Conservation (phyloP, 139 green algal genomes). For the Picochlorum sp. region DNA sequence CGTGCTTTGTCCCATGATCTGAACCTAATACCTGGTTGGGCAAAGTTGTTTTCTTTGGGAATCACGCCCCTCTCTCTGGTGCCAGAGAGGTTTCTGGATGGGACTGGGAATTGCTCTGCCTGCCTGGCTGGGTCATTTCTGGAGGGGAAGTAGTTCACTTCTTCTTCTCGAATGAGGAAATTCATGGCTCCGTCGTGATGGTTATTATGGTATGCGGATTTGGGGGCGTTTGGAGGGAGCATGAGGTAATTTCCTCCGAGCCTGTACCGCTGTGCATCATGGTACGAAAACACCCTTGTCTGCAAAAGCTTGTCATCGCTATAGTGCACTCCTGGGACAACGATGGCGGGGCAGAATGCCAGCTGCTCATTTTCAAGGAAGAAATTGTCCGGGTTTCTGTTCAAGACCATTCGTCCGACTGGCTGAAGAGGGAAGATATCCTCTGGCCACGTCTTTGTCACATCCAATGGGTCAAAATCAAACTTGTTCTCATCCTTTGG, state of each 20-base stretch:
- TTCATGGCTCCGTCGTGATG: slow-evolving; percentile 98
- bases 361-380: slow-evolving; percentile 81
- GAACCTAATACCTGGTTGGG: slow-evolving; percentile 66
- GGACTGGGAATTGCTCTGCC: slow-evolving; percentile 58
- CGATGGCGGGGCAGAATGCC: slow-evolving; percentile 68
- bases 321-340: slow-evolving; percentile 81
- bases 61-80: slow-evolving; percentile 70
- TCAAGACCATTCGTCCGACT: slow-evolving; percentile 74
- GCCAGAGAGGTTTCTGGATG: slow-evolving; percentile 41
- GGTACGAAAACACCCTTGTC: slow-evolving; percentile 74
- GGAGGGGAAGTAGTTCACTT: slow-evolving; percentile 96
- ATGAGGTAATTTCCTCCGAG: slow-evolving; percentile 94
- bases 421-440: slow-evolving; percentile 64
- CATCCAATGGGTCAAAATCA: slow-evolving; percentile 80
- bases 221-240: slow-evolving; percentile 80
- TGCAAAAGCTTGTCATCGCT: slow-evolving; percentile 94
- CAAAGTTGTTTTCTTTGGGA: slow-evolving; percentile 93
- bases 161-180: slow-evolving; percentile 84
- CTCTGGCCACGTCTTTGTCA: slow-evolving; percentile 81
- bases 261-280: slow-evolving; percentile 83
- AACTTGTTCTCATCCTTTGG: slow-evolving; percentile 49
- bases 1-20: slow-evolving; percentile 63
- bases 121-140: slow-evolving; percentile 79
- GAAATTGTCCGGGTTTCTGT: slow-evolving; percentile 83
- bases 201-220: slow-evolving; percentile 84